These are phyloP conservation scores for Cercophora sp. DNA, from an alignment of 495 filamentous ascomycete species.

Conservation along the genomic window DNA sequence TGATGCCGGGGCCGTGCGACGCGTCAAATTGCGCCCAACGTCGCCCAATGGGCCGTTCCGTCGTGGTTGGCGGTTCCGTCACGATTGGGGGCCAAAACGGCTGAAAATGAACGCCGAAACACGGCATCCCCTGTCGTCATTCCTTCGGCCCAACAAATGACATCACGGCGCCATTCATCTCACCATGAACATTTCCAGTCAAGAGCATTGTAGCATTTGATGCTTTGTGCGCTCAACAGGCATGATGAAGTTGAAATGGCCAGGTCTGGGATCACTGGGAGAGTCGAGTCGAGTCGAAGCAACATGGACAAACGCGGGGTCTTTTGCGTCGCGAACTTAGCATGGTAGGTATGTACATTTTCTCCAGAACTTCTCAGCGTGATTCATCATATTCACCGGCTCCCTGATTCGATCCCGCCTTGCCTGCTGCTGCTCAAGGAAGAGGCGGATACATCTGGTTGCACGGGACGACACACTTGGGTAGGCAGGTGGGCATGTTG, in stretches of 20 bases:
- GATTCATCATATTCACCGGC: neutral
- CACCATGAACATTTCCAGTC: neutral
- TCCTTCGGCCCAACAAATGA: neutral
- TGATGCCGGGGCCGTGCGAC: neutral
- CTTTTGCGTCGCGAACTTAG: neutral
- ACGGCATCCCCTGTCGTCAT: neutral
- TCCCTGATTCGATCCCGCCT: neutral
- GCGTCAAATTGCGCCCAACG: constrained; percentile 1
- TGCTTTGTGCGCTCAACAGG: too few species aligned
- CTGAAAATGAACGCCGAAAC: neutral
- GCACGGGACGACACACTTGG: neutral
- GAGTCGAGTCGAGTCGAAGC: neutral
- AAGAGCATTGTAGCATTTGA: neutral
- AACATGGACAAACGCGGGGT: neutral
- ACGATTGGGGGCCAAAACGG: neutral
- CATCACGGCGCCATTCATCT: neutral
- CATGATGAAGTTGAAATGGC: neutral
- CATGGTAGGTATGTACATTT: neutral
- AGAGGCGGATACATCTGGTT: neutral
- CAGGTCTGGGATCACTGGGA: neutral
- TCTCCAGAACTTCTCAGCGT: neutral
- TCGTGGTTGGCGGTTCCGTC: too few species aligned
- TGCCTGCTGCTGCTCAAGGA: neutral
- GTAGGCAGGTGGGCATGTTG: neutral
- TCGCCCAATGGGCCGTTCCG: neutral